Evolutionary conservation across 352 stramenopile species (phyloP).

Genomic region (Phytophthora crassamura): DNA sequence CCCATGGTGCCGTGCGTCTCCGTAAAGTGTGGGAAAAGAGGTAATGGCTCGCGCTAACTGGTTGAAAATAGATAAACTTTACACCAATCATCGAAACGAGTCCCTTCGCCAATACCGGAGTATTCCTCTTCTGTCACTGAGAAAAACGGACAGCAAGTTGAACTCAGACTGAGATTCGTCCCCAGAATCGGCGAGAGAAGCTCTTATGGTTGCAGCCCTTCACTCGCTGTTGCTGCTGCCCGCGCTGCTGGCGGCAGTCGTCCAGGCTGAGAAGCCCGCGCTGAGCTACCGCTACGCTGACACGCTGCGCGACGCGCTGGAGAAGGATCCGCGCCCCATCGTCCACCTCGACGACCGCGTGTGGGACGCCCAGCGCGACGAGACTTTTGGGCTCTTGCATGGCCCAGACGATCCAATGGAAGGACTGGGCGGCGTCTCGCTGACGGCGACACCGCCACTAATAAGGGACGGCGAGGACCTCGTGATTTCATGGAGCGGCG

Average conservation of each 20-base stretch:
- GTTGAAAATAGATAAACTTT: constrained; percentile 11
- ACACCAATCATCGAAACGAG: constrained; percentile 6
- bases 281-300: constrained; percentile 31
- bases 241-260: constrained; percentile 6
- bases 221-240: constrained; percentile 20
- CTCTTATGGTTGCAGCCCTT: constrained; percentile 23
- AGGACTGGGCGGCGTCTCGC: constrained; percentile 8
- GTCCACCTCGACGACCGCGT: constrained; percentile 21
- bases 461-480: constrained; percentile 75
- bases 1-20: constrained; percentile 48
- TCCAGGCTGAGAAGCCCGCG: constrained; percentile 25
- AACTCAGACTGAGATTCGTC: constrained; percentile 9
- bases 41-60: constrained; percentile 4
- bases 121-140: constrained; percentile 11
- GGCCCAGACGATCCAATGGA: constrained; percentile 3
- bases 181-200: constrained; percentile 13
- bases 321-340: constrained; percentile 18
- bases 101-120: constrained; percentile 5
- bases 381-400: constrained; percentile 18
- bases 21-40: background rate
- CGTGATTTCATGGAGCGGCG: constrained; percentile 68
- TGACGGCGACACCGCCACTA: constrained; percentile 55
- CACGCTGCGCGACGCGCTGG: constrained; percentile 21
- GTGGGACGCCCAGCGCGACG: constrained; percentile 30
- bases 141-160: constrained; percentile 29